Percentiles rank a stretch among this genome's conserved stretches.
Evolutionary conservation across 257 asterid species (phyloP).

Genomic region (Nicotiana knightiana): DNA sequence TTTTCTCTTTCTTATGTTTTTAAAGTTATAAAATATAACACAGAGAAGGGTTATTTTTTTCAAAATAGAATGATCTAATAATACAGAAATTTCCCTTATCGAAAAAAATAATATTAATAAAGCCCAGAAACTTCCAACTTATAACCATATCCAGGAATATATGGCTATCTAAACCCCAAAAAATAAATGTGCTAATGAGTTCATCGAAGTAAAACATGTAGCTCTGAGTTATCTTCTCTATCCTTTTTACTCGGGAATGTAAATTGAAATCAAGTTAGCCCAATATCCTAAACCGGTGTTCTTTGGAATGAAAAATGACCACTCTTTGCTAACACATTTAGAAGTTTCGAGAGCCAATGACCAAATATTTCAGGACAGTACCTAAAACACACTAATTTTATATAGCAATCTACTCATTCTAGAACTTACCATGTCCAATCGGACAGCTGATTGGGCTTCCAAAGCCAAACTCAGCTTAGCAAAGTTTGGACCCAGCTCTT

Average conservation of each 20-base stretch:
- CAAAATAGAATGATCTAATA: not conserved
- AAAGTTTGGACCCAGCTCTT: not conserved
- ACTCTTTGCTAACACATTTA: not conserved
- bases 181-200: not conserved
- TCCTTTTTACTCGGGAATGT: not conserved
- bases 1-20: not conserved
- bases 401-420: not conserved
- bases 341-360: not conserved
- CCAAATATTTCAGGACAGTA: not conserved
- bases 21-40: not conserved
- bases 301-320: not conserved
- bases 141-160: not conserved
- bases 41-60: not conserved
- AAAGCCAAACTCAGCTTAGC: not conserved
- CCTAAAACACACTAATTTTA: not conserved
- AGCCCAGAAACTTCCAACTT: not conserved
- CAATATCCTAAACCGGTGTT: not conserved
- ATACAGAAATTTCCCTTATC: not conserved
- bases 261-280: not conserved
- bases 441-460: not conserved
- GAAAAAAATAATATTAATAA: too few relatives aligned
- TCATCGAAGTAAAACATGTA: not conserved
- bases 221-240: not conserved
- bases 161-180: not conserved
- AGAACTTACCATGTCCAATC: not conserved